Evolutionary conservation across 208 protist species (phyloP), one percentile per base, ranked within the genome.

Genomic region (Crithidia sp.): DNA sequence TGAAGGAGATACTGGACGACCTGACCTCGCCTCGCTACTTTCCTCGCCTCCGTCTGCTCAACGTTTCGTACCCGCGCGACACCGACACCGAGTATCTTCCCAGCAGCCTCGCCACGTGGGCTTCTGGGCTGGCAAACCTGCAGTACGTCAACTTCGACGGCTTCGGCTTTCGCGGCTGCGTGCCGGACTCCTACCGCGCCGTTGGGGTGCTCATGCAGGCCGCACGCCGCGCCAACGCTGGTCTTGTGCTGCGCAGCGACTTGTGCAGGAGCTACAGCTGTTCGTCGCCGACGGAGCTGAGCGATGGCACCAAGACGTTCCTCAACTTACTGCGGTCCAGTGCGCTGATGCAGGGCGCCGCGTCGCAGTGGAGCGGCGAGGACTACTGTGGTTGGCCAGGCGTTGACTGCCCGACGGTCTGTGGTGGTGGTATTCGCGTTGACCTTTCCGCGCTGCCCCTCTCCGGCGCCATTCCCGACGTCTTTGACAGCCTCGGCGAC

Each of bases 361-460:
- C 43, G 3, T 7, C 59, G n/a, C 43, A 13, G 12, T 64, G 43
- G 43, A 28, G n/a, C n/a, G 43, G 59, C 14, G 59, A 52, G 16
- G 59, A 52, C 17, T 64, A 52, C 17, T 64, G 59, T 43, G 19
- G 43, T 41, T 64, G 59, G 59, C 43, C 6, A 7, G 59, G 59
- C 17, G 59, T 64, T 41, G 14, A 5, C 14, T 64, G 59, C 43
- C 59, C 59, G 7, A 13, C 37, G 12, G 41, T 28, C 41, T 64
- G 59, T 17, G 43, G 59, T 41, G 41, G 10, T 43, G 59, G 59
- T 43, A 52, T 64, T 43, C n/a, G 41, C 59, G n/a, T 64, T 3
- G 17, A 64, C 43, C 59, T 64, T n/a, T 64, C 59, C 7, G 8
- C 59, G 59, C n/a, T 64, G 40, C 59, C 43, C n/a, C 43, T 64